These are phyloP conservation scores for Xanthoconium purpureum DNA, from an alignment of 768 basidiomycete genomes.

Conservation along the genomic window DNA sequence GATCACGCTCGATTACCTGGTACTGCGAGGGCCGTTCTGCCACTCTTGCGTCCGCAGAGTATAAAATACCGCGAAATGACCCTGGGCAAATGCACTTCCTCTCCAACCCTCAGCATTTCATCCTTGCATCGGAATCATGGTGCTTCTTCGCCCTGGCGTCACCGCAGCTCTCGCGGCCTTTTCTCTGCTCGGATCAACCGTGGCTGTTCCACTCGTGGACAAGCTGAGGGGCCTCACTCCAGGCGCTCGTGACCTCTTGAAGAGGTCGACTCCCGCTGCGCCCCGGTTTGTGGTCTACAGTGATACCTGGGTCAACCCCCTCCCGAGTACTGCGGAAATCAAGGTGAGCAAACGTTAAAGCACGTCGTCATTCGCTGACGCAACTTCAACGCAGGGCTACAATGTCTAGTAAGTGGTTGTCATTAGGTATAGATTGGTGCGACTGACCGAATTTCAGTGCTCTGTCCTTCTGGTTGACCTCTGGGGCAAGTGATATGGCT, in stretches of 20 bases:
- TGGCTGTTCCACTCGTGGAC: not conserved
- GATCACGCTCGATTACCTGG: too few species aligned
- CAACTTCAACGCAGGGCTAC: too few species aligned
- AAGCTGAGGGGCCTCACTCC: not conserved
- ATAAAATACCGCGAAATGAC: too few species aligned
- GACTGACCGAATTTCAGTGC: conserved; percentile 19
- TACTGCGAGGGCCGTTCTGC: too few species aligned
- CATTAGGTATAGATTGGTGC: not conserved
- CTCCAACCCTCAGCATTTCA: not conserved
- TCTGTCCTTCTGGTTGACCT: conserved; percentile 41
- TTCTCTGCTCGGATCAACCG: not conserved
- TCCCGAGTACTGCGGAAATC: not conserved
- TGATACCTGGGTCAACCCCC: not conserved
- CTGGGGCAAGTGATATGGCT: conserved; percentile 44
- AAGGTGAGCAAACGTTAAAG: not conserved
- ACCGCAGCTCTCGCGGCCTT: not conserved
- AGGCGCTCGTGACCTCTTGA: not conserved
- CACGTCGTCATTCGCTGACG: too few species aligned
- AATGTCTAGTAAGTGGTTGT: conserved; percentile 28
- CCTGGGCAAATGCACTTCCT: not conserved
- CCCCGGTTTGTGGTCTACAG: not conserved
- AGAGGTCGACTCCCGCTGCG: not conserved
- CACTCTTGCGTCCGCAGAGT: too few species aligned
- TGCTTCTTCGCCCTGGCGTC: not conserved
- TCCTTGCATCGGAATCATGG: not conserved